Base-by-base conservation (phyloP, 306 rosid species). In the Castanopsis chinensis region DNA sequence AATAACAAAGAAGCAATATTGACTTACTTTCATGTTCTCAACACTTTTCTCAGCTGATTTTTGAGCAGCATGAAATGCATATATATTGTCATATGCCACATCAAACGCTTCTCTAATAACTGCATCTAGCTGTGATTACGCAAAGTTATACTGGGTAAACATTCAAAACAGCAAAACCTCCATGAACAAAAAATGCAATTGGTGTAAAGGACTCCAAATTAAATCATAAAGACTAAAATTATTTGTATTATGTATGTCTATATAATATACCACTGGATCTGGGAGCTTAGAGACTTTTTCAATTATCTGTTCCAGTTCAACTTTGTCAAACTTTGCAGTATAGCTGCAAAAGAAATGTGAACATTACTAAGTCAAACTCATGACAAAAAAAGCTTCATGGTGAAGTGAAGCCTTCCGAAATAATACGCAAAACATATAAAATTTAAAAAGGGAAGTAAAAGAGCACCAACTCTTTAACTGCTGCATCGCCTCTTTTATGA, bases 61-160 rank as follows among this genome's bases (percentile, higher is more conserved):
- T 86, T 95, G 99, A 79, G 93, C 92, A 79, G 86, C 88, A 89
- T 93, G 99, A 84, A 95, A 93, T 21, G 99, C 99, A 81, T 88
- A 89, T 78, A 95, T 95, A 74, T 95, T 95, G 87, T 91, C 87
- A 80, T 91, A 93, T 56, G 98, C 97, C 28, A 91, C 88, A 33
- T 95, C 99, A 71, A 95, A 95, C 53, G 99, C 99, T 87, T 93
- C 97, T 88, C 71, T 85, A 55, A 91, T 3, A 75, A 83, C 55
- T 68, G 89, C 76, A 80, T 93, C 96, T 84, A 95, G 94, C 99
- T 95, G 92, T 80, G 85, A 69, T 76, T 70, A 30, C 8, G 58
- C 75, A 86, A 79, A 25, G 70, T 43, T 74, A 70, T 0, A 69
- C 55, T 28, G 75, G 21, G 19, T 21, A 49, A 71, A 63, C 37